phyloP scores from a whole-genome alignment of 306 rosid species.

The Sechiopsis laciniata region DNA sequence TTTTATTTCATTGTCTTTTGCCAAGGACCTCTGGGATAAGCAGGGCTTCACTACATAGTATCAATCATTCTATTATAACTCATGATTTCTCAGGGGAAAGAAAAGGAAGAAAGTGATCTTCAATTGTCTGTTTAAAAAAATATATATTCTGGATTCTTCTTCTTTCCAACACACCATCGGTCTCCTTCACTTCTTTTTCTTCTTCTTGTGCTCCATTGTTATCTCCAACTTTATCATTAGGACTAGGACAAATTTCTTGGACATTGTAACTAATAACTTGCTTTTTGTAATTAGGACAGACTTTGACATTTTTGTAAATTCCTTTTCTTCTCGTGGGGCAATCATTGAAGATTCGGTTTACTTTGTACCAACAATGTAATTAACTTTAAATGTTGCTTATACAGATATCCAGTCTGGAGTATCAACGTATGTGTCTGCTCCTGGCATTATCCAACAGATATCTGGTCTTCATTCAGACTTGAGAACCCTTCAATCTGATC shows the following conservation, averaged over 20 bases:
- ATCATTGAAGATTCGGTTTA: neutral
- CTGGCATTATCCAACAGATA: conserved; percentile 92
- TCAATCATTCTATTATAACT: neutral
- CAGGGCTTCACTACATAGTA: neutral
- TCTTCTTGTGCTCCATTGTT: neutral
- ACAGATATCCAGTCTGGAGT: conserved; percentile 78
- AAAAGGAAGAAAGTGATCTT: neutral
- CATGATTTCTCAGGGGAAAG: neutral
- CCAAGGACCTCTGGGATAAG: neutral
- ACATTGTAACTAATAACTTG: neutral
- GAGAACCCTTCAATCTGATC: conserved; percentile 76
- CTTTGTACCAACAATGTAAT: neutral
- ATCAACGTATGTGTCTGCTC: conserved; percentile 92
- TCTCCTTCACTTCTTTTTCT: neutral
- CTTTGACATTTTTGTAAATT: neutral
- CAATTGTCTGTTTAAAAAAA: neutral
- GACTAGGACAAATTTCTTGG: neutral
- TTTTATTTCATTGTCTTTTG: neutral
- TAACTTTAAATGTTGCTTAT: conserved; percentile 16
- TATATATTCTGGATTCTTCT: neutral
- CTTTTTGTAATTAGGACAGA: neutral
- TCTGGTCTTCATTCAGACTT: conserved; percentile 80
- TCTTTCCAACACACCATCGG: neutral
- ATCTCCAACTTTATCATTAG: neutral
- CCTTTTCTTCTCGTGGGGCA: conserved; percentile 7